Conservation (phyloP, 176 grass and related monocot species). For the Eragrostis nindensis region DNA sequence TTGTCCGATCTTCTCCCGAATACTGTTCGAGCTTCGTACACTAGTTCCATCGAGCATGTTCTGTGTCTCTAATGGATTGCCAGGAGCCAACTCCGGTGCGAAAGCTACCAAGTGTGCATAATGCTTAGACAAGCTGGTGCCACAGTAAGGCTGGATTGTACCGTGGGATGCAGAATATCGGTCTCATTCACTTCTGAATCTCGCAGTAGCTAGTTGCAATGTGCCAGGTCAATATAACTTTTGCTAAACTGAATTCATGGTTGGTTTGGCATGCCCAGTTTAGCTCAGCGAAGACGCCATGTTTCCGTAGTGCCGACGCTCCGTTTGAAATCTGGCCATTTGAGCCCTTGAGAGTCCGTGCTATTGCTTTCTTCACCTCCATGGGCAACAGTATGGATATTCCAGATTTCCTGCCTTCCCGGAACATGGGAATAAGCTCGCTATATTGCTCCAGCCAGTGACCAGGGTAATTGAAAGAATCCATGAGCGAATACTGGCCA, state of each 20-base stretch:
- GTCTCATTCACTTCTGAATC: background rate
- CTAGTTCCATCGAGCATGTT: background rate
- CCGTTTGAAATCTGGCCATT: background rate
- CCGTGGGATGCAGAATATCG: too few species aligned
- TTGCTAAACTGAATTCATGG: background rate
- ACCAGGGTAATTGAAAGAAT: background rate
- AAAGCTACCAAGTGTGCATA: background rate
- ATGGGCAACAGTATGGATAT: background rate
- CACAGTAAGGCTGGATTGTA: background rate
- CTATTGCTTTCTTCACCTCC: background rate
- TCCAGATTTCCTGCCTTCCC: background rate
- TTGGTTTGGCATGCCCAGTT: background rate
- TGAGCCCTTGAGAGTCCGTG: background rate
- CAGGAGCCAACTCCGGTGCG: background rate
- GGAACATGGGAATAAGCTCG: too few species aligned
- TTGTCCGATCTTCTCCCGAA: background rate
- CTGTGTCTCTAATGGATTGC: background rate
- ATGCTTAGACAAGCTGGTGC: background rate
- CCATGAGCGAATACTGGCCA: background rate
- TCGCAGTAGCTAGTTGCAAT: background rate
- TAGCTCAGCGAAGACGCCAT: background rate
- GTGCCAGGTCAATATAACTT: background rate
- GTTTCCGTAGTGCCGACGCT: too few species aligned
- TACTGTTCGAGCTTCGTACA: background rate
- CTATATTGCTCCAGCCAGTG: too few species aligned